Base-by-base conservation (phyloP, 371 early-diverging fungal species). In the Paraphysoderma sedebokerense region DNA sequence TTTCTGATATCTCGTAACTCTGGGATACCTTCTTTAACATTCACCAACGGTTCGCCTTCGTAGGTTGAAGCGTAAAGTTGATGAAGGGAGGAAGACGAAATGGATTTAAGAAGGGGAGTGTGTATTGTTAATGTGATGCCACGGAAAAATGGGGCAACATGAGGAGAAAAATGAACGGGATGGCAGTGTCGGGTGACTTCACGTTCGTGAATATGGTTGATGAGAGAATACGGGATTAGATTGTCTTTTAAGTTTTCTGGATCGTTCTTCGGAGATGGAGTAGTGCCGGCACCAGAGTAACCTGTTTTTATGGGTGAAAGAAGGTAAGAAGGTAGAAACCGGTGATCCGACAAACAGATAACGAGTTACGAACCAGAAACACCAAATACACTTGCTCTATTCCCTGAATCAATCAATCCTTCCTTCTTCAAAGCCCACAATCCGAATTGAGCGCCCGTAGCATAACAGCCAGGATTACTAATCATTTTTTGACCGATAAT, bases 391-490 rank as follows among this genome's bases (percentile, higher is more conserved):
- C 86, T 81, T 5, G 68, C 65, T 19, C 83, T 81, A 8, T 66
- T 59, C 5, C 63, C 56, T 5, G 62, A 37, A 19, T 62, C 53
- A 19, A 74, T 76, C 48, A 84, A 42, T 46, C 75, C 77, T 27
- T 78, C 72, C 32, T 82, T 52, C 35, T 83, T 57, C 36, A 79
- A 61, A 7, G 97, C 93, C 7, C 77, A 79, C 40, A 92, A 62
- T 0, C 85, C 81, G 57, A 93, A 61, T 67, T 96, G 97, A 17
- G 86, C 74, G 26, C 90, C 93, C 1, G 97, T 96, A 9, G 97
- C 97, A 62, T 96, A 96, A 65, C 97, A 96, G 0, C 97, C 97
- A 5, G 97, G 97, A 65, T 96, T 96, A 46, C 88, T 72, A 42
- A 96, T 81, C 44, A 76, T 76, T 15, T 59, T 75, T 24, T 77